A percentile compares a stretch with the other conserved stretches of the same genome.
These are phyloP conservation scores for Whalleya microplaca DNA, from an alignment of 2,329 filamentous ascomycete genomes.

Conservation along the genomic window DNA sequence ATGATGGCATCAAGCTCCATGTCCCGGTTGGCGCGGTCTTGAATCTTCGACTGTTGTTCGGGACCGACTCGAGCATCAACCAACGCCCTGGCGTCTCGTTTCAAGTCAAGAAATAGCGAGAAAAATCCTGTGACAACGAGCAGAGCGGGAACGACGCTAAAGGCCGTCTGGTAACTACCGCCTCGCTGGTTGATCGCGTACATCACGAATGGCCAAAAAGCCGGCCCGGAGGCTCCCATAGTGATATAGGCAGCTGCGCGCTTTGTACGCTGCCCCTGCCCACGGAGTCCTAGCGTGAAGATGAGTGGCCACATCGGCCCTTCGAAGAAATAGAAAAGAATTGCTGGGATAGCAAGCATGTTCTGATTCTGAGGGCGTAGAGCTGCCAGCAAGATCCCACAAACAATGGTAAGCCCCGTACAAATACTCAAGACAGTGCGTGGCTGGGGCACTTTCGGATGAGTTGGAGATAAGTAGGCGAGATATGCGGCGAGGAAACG, in stretches of 20 bases:
- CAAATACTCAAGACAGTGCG: constrained; percentile 70
- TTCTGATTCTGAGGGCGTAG: constrained; percentile 51
- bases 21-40: constrained; percentile 45
- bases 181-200: constrained; percentile 66
- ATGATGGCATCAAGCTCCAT: constrained; percentile 49
- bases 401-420: constrained; percentile 63
- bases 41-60: constrained; percentile 38
- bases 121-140: constrained; percentile 52
- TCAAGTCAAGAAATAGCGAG: constrained; percentile 52
- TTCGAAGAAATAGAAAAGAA: constrained; percentile 79
- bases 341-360: constrained; percentile 61
- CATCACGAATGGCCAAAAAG: constrained; percentile 74
- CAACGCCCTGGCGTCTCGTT: constrained; percentile 50
- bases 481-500: constrained; percentile 70
- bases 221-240: constrained; percentile 73
- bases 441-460: constrained; percentile 62
- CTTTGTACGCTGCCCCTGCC: constrained; percentile 80
- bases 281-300: constrained; percentile 77
- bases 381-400: constrained; percentile 51
- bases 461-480: constrained; percentile 58
- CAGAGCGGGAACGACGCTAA: constrained; percentile 63
- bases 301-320: constrained; percentile 83
- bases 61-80: constrained; percentile 46
- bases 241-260: constrained; percentile 78
- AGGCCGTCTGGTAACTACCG: constrained; percentile 66